Evolutionary conservation across 345 rosid genomes (phyloP), one percentile per base, ranked within the genome.

Genomic region (Camelina hispida): DNA sequence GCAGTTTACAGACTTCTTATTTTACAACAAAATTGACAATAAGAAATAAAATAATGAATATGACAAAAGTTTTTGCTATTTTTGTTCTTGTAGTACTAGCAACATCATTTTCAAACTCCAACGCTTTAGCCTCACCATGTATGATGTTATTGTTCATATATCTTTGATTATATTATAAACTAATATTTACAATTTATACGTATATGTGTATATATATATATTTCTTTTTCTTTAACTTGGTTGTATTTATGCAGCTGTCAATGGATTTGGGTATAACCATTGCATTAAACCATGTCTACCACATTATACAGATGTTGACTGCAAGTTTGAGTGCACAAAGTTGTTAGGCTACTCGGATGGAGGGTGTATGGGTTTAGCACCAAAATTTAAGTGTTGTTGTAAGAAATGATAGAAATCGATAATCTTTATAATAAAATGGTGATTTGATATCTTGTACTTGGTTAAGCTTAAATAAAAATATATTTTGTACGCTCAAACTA

Each of bases 11-110:
- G 12, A 38, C 42, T 38, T 9, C 2, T 46, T 11, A 32, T 57
- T 32, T 65, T 25, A 16, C 43, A 48, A 8, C 30, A 28, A 7
- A 48, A 66, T 48, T 7, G 50, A 34, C 12, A 23, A 2, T n/a
- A 43, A 43, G 17, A 62, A 9, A 44, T 4, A n/a, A 15, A 34
- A 8, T 3, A 34, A 50, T 34, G 58, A 50, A 7, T 13, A 18
- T 16, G 30, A 34, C 46, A 32, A 66, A 51, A 18, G 9, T 17
- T 65, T 32, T 57, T 57, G 43, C 34, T 22, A 34, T 57, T n/a
- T 66, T 0, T 63, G 23, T 50, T 48, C 70, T 66, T 66, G 34
- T 50, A 17, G 30, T 65, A 28, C 51, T 25, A 6, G 16, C 56
- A 46, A 64, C 15, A 0, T 44, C 70, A 2, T 50, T 34, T 57